Percentiles rank a stretch among this genome's conserved stretches.
These are phyloP conservation scores for Megacollybia platyphylla DNA, from an alignment of 1,284 basidiomycete species.

Conservation along the genomic window DNA sequence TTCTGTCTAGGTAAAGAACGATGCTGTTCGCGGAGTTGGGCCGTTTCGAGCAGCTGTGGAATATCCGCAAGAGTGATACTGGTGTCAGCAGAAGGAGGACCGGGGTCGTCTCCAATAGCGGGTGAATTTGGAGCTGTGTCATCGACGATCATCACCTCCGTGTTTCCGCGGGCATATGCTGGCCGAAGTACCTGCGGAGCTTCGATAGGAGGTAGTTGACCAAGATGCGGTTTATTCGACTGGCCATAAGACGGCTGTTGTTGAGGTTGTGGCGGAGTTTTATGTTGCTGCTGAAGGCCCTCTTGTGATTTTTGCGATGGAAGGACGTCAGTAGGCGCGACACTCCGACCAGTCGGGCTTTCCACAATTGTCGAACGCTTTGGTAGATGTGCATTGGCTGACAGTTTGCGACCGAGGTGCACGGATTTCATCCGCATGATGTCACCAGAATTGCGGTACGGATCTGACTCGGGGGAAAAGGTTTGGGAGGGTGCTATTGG, in stretches of 20 bases:
- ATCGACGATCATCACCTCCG: conserved; percentile 83
- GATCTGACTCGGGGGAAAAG: conserved; percentile 37
- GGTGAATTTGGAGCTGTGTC: conserved; percentile 67
- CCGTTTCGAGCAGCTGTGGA: conserved; percentile 84
- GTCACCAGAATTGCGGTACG: conserved; percentile 79
- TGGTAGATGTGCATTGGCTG: conserved; percentile 83
- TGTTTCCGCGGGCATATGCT: conserved; percentile 70
- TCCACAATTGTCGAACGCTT: conserved; percentile 94
- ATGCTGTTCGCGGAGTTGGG: conserved; percentile 79
- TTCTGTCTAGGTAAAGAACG: conserved; percentile 67
- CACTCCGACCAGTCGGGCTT: conserved; percentile 84
- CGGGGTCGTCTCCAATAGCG: conserved; percentile 29
- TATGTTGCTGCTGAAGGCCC: conserved; percentile 19
- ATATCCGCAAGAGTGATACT: conserved; percentile 95
- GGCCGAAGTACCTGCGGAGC: conserved; percentile 55
- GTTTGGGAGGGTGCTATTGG: conserved; percentile 21
- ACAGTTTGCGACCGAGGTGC: conserved; percentile 89
- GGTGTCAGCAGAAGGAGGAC: conserved; percentile 42
- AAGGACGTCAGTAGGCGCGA: conserved; percentile 14
- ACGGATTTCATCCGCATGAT: conserved; percentile 92
- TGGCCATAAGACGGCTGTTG: conserved; percentile 22
- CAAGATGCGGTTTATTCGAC: conserved; percentile 19
- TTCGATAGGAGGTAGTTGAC: conserved; percentile 12
- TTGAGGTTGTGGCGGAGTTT: conserved; percentile 25
- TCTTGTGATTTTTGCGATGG: conserved; percentile 15